phyloP scores from a whole-genome alignment of 352 stramenopile genomes.

The Globisporangium rhizosaccharum region DNA sequence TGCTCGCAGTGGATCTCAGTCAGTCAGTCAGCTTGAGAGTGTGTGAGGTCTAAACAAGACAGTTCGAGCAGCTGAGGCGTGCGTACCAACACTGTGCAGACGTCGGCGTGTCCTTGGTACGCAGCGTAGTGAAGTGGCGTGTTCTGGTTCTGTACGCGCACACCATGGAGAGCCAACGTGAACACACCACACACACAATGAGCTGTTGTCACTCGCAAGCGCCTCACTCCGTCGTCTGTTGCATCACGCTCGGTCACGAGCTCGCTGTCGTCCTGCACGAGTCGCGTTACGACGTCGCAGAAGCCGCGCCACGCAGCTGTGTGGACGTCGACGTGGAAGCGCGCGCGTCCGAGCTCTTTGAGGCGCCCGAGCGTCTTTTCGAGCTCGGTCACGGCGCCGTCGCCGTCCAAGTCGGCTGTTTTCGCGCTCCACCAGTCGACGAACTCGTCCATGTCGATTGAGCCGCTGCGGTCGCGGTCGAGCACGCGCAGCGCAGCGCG shows the following conservation, averaged over 20 bases:
- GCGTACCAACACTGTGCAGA: conserved; percentile 45
- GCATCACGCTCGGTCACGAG: conserved; percentile 33
- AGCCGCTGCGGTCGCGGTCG: conserved; percentile 43
- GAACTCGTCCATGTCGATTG: conserved; percentile 60
- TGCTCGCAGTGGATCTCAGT: conserved; percentile 7
- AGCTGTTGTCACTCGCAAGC: not conserved
- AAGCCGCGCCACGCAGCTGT: conserved; percentile 49
- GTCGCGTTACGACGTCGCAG: conserved; percentile 31
- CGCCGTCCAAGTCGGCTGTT: conserved; percentile 28
- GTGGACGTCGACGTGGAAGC: conserved; percentile 68
- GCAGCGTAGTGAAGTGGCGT: conserved; percentile 70
- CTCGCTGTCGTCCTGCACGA: conserved; percentile 37
- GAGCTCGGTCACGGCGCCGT: conserved; percentile 32
- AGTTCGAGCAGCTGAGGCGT: not conserved
- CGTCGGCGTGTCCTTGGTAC: conserved; percentile 44
- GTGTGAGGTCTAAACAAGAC: not conserved
- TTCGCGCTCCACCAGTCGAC: conserved; percentile 45
- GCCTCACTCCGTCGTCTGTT: conserved; percentile 49
- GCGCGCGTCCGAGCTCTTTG: conserved; percentile 42
- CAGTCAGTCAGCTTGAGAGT: not conserved
- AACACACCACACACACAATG: not conserved
- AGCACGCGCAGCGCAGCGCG: conserved; percentile 29
- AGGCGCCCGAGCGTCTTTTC: conserved; percentile 47
- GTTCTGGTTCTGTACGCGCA: conserved; percentile 35
- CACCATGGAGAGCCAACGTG: too few relatives aligned